Evolutionary conservation across 768 basidiomycete genomes (phyloP).

Genomic region (Coprinellus micaceus): DNA sequence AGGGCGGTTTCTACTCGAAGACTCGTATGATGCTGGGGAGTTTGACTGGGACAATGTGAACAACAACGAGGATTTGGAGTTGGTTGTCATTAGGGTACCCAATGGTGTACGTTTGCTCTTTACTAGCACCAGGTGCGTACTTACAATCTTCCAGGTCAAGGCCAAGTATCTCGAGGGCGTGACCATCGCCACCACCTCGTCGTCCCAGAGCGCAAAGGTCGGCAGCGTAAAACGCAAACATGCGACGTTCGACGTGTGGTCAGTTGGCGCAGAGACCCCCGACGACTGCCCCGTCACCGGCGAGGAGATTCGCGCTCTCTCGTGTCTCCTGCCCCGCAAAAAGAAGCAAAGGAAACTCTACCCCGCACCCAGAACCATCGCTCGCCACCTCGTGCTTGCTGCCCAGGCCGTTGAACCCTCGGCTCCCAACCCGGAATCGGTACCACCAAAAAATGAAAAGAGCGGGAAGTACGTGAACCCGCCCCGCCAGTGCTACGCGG

Average conservation of each 20-base stretch:
- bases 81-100: conserved; percentile 71
- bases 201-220: conserved; percentile 32
- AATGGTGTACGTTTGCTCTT: conserved; percentile 47
- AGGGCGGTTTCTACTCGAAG: conserved; percentile 46
- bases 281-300: conserved; percentile 38
- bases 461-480: conserved; percentile 42
- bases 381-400: conserved; percentile 56
- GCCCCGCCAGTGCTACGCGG: conserved; percentile 54
- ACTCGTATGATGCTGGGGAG: conserved; percentile 43
- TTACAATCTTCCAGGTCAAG: conserved; percentile 47
- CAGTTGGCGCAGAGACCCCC: conserved; percentile 41
- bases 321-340: conserved; percentile 63
- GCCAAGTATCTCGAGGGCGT: conserved; percentile 57
- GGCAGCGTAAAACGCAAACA: conserved; percentile 54
- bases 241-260: conserved; percentile 63
- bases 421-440: conserved; percentile 20
- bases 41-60: conserved; percentile 71
- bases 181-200: conserved; percentile 41
- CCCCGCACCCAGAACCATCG: conserved; percentile 53
- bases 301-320: conserved; percentile 59
- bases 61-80: conserved; percentile 53
- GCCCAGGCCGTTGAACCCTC: conserved; percentile 43
- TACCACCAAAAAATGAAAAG: conserved; percentile 15
- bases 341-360: conserved; percentile 58
- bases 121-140: neutral